phyloP scores from a whole-genome alignment of 1,284 basidiomycete genomes.

The Ganoderma lingzhi region DNA sequence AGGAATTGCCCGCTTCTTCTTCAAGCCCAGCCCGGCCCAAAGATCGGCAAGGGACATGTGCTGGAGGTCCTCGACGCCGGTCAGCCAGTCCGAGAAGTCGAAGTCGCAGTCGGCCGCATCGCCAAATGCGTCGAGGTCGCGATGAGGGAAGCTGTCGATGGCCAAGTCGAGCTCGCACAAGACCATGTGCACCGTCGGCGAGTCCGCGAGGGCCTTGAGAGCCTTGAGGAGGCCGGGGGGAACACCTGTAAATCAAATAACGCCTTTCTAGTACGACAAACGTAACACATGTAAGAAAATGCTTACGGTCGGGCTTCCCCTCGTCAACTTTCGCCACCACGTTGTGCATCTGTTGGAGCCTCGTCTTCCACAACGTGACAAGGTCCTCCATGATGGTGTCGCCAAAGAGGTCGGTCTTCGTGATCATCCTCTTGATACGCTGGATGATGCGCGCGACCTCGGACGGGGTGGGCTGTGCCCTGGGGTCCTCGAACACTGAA shows the following conservation, averaged over 20 bases:
- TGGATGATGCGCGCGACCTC: background rate
- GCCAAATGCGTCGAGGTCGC: background rate
- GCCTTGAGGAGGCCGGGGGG: background rate
- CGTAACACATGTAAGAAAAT: background rate
- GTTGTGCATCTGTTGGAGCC: background rate
- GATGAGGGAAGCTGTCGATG: background rate
- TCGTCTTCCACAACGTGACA: background rate
- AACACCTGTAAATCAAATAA: background rate
- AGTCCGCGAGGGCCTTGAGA: background rate
- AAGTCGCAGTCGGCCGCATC: no score
- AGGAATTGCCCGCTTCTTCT: background rate
- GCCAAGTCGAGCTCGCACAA: no score
- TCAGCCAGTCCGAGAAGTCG: background rate
- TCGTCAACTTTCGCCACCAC: background rate
- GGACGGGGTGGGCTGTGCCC: no score
- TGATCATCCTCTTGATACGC: background rate
- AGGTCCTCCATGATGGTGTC: background rate
- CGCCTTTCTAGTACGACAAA: background rate
- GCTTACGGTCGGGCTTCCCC: background rate
- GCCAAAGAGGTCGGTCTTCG: background rate
- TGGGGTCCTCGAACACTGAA: no score
- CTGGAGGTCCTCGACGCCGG: constrained; percentile 4
- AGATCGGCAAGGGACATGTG: background rate
- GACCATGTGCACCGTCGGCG: background rate
- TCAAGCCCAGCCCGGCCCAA: background rate